Evolutionary conservation across 805 yeast species (phyloP).

Genomic region (Wickerhamomyces ciferrii): DNA sequence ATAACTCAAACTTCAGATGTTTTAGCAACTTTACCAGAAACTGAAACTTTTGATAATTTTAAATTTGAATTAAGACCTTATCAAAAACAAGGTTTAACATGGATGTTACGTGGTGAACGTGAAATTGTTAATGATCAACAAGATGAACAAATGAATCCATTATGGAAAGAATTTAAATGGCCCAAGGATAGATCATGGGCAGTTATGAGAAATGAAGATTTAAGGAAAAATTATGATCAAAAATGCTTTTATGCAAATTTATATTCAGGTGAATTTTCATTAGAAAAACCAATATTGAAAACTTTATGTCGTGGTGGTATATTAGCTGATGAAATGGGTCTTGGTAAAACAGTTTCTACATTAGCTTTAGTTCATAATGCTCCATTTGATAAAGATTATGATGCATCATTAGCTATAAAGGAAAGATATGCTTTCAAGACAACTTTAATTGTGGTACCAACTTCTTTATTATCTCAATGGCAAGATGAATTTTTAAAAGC

Average conservation of each 20-base stretch:
- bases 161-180: slow-evolving; percentile 81
- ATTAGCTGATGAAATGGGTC: slow-evolving; percentile 94
- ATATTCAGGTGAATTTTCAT: slow-evolving; percentile 73
- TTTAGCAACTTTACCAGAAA: slow-evolving; percentile 53
- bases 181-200: slow-evolving; percentile 47
- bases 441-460: slow-evolving; percentile 81
- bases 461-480: slow-evolving; percentile 92
- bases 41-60: slow-evolving; percentile 46
- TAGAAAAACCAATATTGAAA: slow-evolving; percentile 59
- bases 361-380: slow-evolving; percentile 65
- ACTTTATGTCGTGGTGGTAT: slow-evolving; percentile 75
- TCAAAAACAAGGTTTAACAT: slow-evolving; percentile 79
- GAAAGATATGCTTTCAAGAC: slow-evolving; percentile 58
- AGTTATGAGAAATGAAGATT: slow-evolving; percentile 20
- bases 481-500: slow-evolving; percentile 68
- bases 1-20: slow-evolving; percentile 63
- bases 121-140: slow-evolving; percentile 39
- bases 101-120: slow-evolving; percentile 83
- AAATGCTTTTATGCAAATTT: slow-evolving; percentile 66
- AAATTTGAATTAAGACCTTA: slow-evolving; percentile 60
- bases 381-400: slow-evolving; percentile 40
- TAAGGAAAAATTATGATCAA: slow-evolving; percentile 7
- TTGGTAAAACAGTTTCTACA: slow-evolving; percentile 88
- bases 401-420: background rate
- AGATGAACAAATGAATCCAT: slow-evolving; percentile 66